Evolutionary conservation across 2,329 filamentous ascomycete genomes (phyloP).

Genomic region (Trichoderma sp.): DNA sequence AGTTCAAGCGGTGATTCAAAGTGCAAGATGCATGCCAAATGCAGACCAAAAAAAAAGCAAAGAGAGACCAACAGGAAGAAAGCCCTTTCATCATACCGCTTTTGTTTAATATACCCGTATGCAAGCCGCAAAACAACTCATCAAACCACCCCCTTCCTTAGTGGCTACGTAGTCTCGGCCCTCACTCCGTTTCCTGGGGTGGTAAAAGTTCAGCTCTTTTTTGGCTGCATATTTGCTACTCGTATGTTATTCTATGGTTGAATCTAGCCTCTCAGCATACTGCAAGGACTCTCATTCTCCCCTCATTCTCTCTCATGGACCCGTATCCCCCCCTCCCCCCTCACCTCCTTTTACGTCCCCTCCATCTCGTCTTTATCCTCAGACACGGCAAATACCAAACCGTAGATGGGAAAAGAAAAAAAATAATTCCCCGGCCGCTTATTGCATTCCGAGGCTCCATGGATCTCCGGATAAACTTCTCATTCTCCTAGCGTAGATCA

Average conservation of each 20-base stretch:
- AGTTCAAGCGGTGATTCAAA: neutral
- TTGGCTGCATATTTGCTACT: neutral
- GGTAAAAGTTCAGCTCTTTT: neutral
- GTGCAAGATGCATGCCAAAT: neutral
- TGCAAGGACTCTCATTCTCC: neutral
- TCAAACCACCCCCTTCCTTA: neutral
- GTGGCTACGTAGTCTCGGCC: neutral
- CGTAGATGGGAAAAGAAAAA: neutral
- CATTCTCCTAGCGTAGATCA: neutral
- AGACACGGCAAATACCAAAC: neutral
- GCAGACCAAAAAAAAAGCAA: neutral
- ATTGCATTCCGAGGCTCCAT: neutral
- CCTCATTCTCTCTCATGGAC: neutral
- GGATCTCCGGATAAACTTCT: neutral
- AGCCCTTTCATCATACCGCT: neutral
- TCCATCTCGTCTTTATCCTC: neutral
- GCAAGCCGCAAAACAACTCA: slow-evolving; percentile 4
- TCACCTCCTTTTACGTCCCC: neutral
- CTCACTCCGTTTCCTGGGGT: neutral
- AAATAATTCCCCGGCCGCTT: neutral
- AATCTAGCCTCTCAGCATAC: neutral
- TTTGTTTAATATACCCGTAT: neutral
- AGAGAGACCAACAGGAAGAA: neutral
- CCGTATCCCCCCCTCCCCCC: neutral
- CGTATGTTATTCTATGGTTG: neutral